Base-by-base conservation (phyloP, 2,329 filamentous ascomycete species). In the Aspergillus pseudoglaucus region DNA sequence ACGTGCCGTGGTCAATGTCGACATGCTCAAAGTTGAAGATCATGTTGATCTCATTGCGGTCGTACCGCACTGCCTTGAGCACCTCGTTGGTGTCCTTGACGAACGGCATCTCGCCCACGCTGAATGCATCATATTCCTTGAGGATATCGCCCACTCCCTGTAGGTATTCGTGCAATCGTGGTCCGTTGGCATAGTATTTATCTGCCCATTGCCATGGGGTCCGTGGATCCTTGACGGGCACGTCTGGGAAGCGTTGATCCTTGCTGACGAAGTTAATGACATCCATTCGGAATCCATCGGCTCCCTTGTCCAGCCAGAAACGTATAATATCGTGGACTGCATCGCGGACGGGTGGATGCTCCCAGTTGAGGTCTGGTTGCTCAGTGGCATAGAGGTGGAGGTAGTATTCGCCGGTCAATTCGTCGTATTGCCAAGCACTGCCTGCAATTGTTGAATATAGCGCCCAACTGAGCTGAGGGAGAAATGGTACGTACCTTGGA, bases 361-460 rank as follows among this genome's bases (percentile, higher is more conserved):
- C 85, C 87, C 87, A 93, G 68, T 93, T 93, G n/a, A 93, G 75
- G 57, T 93, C 88, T 0, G 88, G 88, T 63, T 91, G 88, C 54
- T 87, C 81, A 4, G 78, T 78, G 6, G 84, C 82, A 64, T 88
- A 94, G 9, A 93, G 75, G 52, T 86, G 82, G 0, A 90, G 78
- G 59, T 88, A 90, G 64, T 88, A 90, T 66, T 90, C 84, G 42
- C 77, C 74, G 0, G 85, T 88, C n/a, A 68, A 62, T 54, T 87
- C 81, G 57, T 90, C 86, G 72, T 81, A 90, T 50, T 82, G 58
- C 70, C 71, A 73, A 6, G 66, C 68, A 45, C 63, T 69, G 17
- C 66, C 66, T 68, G n/a, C 1, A 47, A 15, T 7, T 12, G 3
- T 6, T 44, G 3, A 35, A 15, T 3, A n/a, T 30, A 3, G 73